These are phyloP conservation scores for Colletotrichum sidae DNA, from an alignment of 2,329 filamentous ascomycete genomes.

Conservation along the genomic window DNA sequence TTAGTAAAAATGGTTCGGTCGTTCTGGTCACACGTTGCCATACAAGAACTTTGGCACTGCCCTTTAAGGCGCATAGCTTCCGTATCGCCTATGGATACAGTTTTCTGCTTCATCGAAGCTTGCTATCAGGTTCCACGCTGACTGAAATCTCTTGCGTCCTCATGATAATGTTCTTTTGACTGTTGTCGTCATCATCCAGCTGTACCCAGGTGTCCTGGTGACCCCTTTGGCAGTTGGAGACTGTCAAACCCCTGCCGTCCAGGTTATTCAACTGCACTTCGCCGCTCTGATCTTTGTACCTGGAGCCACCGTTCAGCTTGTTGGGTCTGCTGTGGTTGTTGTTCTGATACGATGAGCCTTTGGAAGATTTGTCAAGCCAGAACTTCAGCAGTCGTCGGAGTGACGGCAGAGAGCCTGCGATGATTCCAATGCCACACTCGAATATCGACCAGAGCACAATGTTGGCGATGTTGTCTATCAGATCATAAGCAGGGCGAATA, in stretches of 20 bases:
- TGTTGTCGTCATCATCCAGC: conserved; percentile 17
- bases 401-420: conserved; percentile 2
- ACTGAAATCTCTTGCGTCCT: conserved; percentile 8
- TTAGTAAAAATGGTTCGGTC: too few relatives aligned
- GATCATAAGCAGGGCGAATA: accelerated
- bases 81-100: too few relatives aligned
- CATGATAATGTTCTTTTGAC: conserved; percentile 19
- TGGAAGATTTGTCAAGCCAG: conserved; percentile 14
- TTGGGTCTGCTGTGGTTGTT: neutral
- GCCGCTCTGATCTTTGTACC: neutral
- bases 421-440: neutral
- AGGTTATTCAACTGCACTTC: neutral
- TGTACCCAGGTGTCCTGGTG: conserved; percentile 14
- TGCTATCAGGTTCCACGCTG: neutral
- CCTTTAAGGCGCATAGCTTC: too few relatives aligned
- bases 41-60: too few relatives aligned
- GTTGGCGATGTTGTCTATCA: neutral
- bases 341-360: neutral
- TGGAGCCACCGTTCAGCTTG: accelerated
- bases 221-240: conserved; percentile 2
- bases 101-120: too few relatives aligned
- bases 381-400: conserved; percentile 9
- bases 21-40: too few relatives aligned
- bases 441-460: conserved; percentile 6
- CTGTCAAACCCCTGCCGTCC: neutral